phyloP scores from a whole-genome alignment of 257 asterid species.

The Mentha longifolia region DNA sequence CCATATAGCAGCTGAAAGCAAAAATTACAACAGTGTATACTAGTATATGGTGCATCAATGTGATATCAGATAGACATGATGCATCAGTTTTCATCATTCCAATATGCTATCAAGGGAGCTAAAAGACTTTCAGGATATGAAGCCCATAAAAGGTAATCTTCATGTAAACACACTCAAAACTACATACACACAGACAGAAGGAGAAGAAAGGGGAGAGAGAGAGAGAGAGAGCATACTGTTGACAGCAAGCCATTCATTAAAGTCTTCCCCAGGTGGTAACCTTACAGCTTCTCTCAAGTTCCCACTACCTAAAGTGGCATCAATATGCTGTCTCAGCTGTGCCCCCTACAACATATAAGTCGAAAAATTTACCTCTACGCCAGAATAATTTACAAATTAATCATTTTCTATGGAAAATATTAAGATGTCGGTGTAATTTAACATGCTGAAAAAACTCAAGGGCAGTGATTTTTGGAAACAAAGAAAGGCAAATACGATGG shows the following conservation, averaged over 20 bases:
- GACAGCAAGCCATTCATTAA: constrained; percentile 98
- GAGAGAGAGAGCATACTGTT: constrained; percentile 58
- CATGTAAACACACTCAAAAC: background rate
- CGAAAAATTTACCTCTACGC: background rate
- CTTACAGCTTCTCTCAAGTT: constrained; percentile 98
- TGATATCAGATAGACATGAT: constrained; percentile 8
- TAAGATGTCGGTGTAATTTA: constrained; percentile 8
- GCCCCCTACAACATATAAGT: constrained; percentile 73
- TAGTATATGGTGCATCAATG: background rate
- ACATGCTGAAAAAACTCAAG: constrained; percentile 19
- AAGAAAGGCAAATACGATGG: constrained; percentile 17
- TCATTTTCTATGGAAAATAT: background rate
- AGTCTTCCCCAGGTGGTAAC: constrained; percentile 97
- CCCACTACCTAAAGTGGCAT: constrained; percentile 96
- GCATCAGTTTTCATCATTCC: background rate
- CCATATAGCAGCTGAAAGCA: constrained; percentile 25
- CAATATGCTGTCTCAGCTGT: constrained; percentile 88
- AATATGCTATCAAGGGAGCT: background rate
- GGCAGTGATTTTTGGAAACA: background rate
- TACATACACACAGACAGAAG: background rate
- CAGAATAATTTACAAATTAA: background rate
- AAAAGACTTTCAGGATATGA: background rate
- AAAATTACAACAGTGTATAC: constrained; percentile 5
- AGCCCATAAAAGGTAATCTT: background rate
- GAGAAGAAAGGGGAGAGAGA: constrained; percentile 10